A percentile compares a stretch with the other conserved stretches of the same genome.
phyloP scores from a whole-genome alignment of 2,329 filamentous ascomycete genomes.

The Colletotrichum tamarilloi region DNA sequence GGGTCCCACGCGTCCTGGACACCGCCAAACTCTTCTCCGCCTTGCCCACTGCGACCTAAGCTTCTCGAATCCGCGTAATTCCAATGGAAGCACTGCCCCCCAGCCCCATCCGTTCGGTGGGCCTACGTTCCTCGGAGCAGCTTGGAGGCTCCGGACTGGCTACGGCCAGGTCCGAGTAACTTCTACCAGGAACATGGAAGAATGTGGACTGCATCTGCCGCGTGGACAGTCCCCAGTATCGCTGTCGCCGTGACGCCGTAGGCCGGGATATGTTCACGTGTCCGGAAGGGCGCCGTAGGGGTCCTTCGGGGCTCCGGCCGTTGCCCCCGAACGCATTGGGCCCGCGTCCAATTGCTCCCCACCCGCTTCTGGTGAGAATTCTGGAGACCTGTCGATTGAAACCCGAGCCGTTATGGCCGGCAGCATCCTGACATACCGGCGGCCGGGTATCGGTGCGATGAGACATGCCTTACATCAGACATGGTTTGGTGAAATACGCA shows the following conservation, averaged over 20 bases:
- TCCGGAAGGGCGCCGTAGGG: background rate
- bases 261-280: background rate
- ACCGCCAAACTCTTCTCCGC: background rate
- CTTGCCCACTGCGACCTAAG: background rate
- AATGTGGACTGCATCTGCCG: slow-evolving; percentile 3
- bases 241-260: background rate
- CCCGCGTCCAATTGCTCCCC: background rate
- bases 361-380: background rate
- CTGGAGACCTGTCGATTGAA: background rate
- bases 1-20: background rate
- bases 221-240: slow-evolving; percentile 19
- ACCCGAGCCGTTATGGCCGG: background rate
- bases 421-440: background rate
- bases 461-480: background rate
- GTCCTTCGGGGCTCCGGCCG: background rate
- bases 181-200: slow-evolving; percentile 2
- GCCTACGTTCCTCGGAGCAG: slow-evolving; percentile 1
- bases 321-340: background rate
- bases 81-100: slow-evolving; percentile 16
- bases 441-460: background rate
- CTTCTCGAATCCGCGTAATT: background rate
- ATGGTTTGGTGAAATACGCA: background rate
- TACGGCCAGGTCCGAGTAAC: slow-evolving; percentile 16
- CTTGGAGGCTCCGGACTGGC: slow-evolving; percentile 22
- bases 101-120: background rate